phyloP scores from a whole-genome alignment of 2,329 filamentous ascomycete species.

The Cordyceps cateniannulata region DNA sequence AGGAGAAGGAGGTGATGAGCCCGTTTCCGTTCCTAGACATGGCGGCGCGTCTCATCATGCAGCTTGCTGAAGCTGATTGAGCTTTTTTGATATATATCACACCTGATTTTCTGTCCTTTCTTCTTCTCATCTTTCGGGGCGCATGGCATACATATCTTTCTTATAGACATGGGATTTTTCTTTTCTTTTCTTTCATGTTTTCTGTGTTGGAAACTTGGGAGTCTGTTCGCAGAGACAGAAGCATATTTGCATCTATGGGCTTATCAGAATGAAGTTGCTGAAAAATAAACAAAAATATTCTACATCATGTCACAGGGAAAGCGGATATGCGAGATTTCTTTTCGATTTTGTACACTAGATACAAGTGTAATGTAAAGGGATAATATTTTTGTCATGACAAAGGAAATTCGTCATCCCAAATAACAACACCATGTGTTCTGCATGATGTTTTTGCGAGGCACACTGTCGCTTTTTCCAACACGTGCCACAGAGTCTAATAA shows the following conservation, averaged over 20 bases:
- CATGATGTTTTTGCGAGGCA: neutral
- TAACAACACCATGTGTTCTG: neutral
- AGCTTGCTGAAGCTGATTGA: constrained; percentile 65
- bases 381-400: constrained; percentile 1
- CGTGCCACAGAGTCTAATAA: neutral
- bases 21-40: constrained; percentile 95
- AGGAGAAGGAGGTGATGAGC: constrained; percentile 92
- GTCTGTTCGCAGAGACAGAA: neutral
- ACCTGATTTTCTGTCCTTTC: neutral
- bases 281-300: neutral
- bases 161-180: neutral
- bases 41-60: constrained; percentile 85
- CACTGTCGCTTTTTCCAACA: neutral
- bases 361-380: neutral
- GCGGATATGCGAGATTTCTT: neutral
- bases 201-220: neutral
- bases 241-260: neutral
- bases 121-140: neutral
- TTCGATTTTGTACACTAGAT: neutral
- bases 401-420: neutral
- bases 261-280: neutral
- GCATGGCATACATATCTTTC: neutral
- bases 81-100: neutral
- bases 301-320: neutral
- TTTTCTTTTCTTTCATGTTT: neutral